A percentile compares a stretch with the other conserved stretches of the same genome.
Evolutionary conservation across 2,329 filamentous ascomycete species (phyloP).

Genomic region (Aureobasidium leucospermi): DNA sequence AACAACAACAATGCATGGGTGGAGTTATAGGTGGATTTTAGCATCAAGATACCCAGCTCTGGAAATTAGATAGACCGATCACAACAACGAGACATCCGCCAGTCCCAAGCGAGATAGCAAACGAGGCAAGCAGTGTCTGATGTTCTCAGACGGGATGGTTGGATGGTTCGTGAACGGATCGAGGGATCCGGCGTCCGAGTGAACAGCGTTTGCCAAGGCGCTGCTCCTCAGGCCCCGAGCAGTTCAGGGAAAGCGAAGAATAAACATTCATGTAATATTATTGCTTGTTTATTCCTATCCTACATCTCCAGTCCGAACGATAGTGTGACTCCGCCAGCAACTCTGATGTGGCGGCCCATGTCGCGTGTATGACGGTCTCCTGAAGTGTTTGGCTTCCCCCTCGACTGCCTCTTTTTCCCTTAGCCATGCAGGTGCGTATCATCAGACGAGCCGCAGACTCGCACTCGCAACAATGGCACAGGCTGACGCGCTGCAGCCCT

Average conservation of each 20-base stretch:
- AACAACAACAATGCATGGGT: not conserved
- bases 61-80: not conserved
- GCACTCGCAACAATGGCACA: not conserved
- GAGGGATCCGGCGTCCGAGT: not conserved
- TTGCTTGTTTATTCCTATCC: constrained; percentile 2
- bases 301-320: not conserved
- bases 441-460: not conserved
- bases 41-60: constrained; percentile 13
- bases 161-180: not conserved
- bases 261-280: constrained; percentile 1
- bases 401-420: constrained; percentile 7
- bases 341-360: constrained; percentile 1
- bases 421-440: constrained; percentile 14
- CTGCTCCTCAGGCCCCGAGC: not conserved
- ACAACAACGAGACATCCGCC: not conserved
- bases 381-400: constrained; percentile 10
- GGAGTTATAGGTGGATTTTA: constrained; percentile 4
- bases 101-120: not conserved
- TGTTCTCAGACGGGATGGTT: not conserved
- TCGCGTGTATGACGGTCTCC: constrained; percentile 8
- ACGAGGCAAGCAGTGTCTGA: not conserved
- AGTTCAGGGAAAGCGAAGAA: constrained; percentile 6
- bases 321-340: not conserved
- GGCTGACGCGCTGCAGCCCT: not conserved
- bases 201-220: constrained; percentile 7